Percentiles rank a stretch among this genome's conserved stretches.
phyloP scores from a whole-genome alignment of 495 filamentous ascomycete species.

The Tuber calosporum region DNA sequence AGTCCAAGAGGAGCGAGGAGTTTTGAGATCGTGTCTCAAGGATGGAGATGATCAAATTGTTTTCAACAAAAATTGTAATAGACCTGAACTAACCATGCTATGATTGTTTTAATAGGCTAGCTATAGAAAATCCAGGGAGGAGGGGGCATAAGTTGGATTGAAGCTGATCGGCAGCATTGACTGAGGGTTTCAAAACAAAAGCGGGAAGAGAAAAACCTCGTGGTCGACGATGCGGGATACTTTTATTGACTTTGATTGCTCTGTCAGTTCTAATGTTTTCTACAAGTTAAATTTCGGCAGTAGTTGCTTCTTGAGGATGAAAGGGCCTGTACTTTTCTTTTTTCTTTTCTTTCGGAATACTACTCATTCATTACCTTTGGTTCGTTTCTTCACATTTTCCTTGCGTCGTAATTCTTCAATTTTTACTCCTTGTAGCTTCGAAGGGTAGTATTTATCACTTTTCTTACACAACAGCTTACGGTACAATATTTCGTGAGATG shows the following conservation, averaged over 20 bases:
- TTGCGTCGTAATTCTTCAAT: constrained; percentile 2
- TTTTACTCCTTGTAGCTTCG: neutral
- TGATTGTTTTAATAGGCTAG: constrained; percentile 33
- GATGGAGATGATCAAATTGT: constrained; percentile 15
- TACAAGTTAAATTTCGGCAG: neutral
- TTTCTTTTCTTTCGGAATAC: neutral
- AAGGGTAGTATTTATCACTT: neutral
- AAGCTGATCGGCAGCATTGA: neutral
- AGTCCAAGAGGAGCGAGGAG: constrained; percentile 36
- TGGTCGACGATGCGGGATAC: constrained; percentile 8
- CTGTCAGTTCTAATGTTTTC: constrained; percentile 16
- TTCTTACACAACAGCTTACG: neutral
- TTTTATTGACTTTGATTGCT: constrained; percentile 21
- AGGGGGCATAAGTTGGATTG: constrained; percentile 25
- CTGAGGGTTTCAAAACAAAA: neutral
- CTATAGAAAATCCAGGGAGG: constrained; percentile 42
- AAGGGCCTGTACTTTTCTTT: constrained; percentile 14
- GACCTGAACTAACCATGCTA: constrained; percentile 24
- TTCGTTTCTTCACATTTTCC: neutral
- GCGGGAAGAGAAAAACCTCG: neutral
- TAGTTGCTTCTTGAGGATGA: constrained; percentile 16
- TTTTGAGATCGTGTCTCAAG: constrained; percentile 26
- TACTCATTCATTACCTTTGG: neutral
- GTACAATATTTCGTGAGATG: neutral
- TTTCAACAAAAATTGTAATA: constrained; percentile 1